These are phyloP conservation scores for Lecanicillium sp. DNA, from an alignment of 2,329 filamentous ascomycete species.

Conservation along the genomic window DNA sequence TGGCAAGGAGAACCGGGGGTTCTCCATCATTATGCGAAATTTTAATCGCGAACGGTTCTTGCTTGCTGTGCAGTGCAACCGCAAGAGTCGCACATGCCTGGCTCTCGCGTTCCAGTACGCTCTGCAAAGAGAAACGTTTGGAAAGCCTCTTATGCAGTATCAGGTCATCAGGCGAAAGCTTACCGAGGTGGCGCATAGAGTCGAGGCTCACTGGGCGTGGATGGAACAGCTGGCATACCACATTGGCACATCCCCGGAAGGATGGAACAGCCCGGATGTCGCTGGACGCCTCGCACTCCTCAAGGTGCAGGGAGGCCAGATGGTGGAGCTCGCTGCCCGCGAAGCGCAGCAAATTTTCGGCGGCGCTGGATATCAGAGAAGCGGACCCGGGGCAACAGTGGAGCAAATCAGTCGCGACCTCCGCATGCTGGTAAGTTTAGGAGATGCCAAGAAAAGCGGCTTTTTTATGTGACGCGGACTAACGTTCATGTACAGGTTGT, in stretches of 20 bases:
- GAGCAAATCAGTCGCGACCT: slow-evolving; percentile 50
- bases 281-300: slow-evolving; percentile 26
- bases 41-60: slow-evolving; percentile 56
- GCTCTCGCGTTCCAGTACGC: slow-evolving; percentile 48
- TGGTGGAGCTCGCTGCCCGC: slow-evolving; percentile 43
- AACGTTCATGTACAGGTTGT: slow-evolving; percentile 33
- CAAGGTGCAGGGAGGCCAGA: slow-evolving; percentile 44
- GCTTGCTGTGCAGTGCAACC: slow-evolving; percentile 50
- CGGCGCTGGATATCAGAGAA: slow-evolving; percentile 45
- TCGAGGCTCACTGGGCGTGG: slow-evolving; percentile 58
- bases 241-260: slow-evolving; percentile 28
- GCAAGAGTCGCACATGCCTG: slow-evolving; percentile 50
- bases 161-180: slow-evolving; percentile 56
- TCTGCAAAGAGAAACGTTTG: slow-evolving; percentile 49
- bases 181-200: slow-evolving; percentile 50
- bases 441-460: background rate
- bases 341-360: slow-evolving; percentile 51
- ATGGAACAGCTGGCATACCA: slow-evolving; percentile 56
- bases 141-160: slow-evolving; percentile 49
- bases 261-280: slow-evolving; percentile 27
- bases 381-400: slow-evolving; percentile 40
- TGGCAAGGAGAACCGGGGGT: slow-evolving; percentile 49
- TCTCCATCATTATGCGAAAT: slow-evolving; percentile 53
- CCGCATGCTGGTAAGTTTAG: slow-evolving; percentile 26
- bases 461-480: background rate